Evolutionary conservation across 805 yeast genomes (phyloP).

Genomic region (Vanderwaltozyma verrucispora): DNA sequence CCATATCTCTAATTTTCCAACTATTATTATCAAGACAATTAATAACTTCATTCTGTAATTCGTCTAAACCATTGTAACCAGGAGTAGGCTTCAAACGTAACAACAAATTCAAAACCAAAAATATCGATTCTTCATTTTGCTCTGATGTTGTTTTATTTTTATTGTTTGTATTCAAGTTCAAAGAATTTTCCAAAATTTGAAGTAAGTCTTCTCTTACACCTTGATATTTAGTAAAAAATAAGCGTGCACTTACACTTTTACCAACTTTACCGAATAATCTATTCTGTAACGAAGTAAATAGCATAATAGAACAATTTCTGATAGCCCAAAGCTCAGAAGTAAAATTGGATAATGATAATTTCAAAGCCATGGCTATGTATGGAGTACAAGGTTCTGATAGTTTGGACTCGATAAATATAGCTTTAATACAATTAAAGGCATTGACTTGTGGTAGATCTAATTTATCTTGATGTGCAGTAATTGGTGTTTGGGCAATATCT

Average conservation of each 20-base stretch:
- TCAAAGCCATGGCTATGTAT: slow-evolving; percentile 48
- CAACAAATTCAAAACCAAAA: slow-evolving; percentile 66
- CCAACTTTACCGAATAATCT: slow-evolving; percentile 58
- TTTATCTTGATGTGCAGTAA: slow-evolving; percentile 38
- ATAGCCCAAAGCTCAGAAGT: slow-evolving; percentile 70
- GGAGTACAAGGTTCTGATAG: slow-evolving; percentile 43
- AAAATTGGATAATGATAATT: slow-evolving; percentile 52
- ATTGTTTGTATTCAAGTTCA: background rate
- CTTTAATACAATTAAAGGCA: slow-evolving; percentile 78
- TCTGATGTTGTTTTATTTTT: slow-evolving; percentile 10
- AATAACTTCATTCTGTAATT: slow-evolving; percentile 40
- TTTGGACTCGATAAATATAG: slow-evolving; percentile 60
- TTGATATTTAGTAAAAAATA: slow-evolving; percentile 60
- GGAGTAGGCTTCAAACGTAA: slow-evolving; percentile 56
- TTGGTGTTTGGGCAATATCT: slow-evolving; percentile 43
- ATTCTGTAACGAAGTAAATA: slow-evolving; percentile 75
- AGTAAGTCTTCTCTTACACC: slow-evolving; percentile 42
- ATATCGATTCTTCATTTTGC: slow-evolving; percentile 46
- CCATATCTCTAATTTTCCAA: slow-evolving; percentile 87
- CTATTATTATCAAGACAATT: slow-evolving; percentile 39
- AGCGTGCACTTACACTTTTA: slow-evolving; percentile 42
- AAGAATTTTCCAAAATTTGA: slow-evolving; percentile 30
- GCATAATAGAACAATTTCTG: slow-evolving; percentile 87
- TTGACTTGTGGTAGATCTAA: slow-evolving; percentile 86
- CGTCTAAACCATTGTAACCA: slow-evolving; percentile 41